Base-by-base conservation (phyloP, 1,284 basidiomycete genomes). In the Amylostereum chailletii region DNA sequence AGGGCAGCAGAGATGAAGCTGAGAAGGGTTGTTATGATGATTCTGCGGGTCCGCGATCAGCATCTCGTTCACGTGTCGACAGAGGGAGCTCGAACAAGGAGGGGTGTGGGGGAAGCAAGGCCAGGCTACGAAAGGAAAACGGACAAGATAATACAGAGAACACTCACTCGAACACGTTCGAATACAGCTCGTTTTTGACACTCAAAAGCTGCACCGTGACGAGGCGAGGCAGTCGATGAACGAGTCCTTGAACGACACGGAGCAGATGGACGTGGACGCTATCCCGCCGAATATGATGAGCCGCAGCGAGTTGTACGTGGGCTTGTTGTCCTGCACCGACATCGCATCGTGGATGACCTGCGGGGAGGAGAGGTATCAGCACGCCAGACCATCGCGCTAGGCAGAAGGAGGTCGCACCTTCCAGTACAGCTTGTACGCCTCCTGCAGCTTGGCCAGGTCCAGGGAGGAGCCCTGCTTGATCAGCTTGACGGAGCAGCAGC, bases 261-360 rank as follows among this genome's bases (percentile, higher is more conserved):
- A 75, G 58, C 81, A 86, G 58, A 95, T 95, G 51, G 87, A 81
- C 0, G 83, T 76, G 1, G 86, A 89, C 57, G 90, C 92, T 64
- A 90, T 75, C 5, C 85, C 91, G 31, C 91, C 91, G 48, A 93
- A 80, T 51, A 94, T 51, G 48, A 89, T 69, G 42, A 83, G 75
- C 61, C 85, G 77, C 73, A 76, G 80, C 57, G 75, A 72, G 49
- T 70, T 75, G 59, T 92, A 92, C 47, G 77, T 60, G 31, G 78
- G 76, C 42, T 71, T 73, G 52, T 74, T 76, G 49, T 87, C 84
- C 10, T 85, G 83, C 32, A 94, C 92, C 0, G 83, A 86, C 50
- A 91, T 74, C 50, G 84, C 77, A 65, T 95, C 92, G 62, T 94
- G 89, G 36, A 94, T 91, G 55, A 94, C 87, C 75, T 84, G 34